Evolutionary conservation across 1,139 yeast species (phyloP), one percentile per base, ranked within the genome.

Genomic region (Magnusiomyces sp.): DNA sequence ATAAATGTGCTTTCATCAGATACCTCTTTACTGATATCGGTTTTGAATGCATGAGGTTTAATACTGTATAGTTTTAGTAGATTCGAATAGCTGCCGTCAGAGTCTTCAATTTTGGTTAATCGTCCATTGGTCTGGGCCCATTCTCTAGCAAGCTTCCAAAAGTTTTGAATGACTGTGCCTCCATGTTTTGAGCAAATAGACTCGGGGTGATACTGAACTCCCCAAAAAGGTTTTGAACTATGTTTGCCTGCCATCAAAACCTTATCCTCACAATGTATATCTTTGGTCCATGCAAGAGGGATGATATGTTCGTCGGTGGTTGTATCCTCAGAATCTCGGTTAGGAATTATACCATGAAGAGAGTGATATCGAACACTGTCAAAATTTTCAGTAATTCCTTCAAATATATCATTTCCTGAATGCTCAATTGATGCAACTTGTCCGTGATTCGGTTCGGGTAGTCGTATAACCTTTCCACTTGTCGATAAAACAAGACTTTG

Each of bases 131-230:
- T 43, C 11, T 16, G n/a, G 19, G 51, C 33, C 61, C 61, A 59
- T 0, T 59, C 55, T 1, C 51, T 47, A 0, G 94, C 87, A 33
- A 80, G 55, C 0, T 53, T 36, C 70, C 87, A 76, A 63, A 92
- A 92, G 61, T 84, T 85, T 20, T 59, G 56, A 2, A 90, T 63
- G 50, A 92, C 66, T 6, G 66, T 62, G 2, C 64, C 72, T 1
- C 98, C 98, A 47, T 69, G 62, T 11, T 72, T 70, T 0, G 97
- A 89, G 60, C 96, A 88, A 40, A 92, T 79, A 0, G 97, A 88
- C 62, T 94, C 99, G 0, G 98, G 98, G 61, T 94, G 99, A 61
- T 90, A 94, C 60, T 94, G 99, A 1, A 94, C 97, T 0, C 96
- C 98, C 66, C 75, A 90, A 67, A 84, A 85, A 0, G 97, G 97